Percentiles rank a stretch among this genome's conserved stretches.
These are phyloP conservation scores for Tetrahymena elliotti DNA, from an alignment of 73 alveolate species.

Conservation along the genomic window DNA sequence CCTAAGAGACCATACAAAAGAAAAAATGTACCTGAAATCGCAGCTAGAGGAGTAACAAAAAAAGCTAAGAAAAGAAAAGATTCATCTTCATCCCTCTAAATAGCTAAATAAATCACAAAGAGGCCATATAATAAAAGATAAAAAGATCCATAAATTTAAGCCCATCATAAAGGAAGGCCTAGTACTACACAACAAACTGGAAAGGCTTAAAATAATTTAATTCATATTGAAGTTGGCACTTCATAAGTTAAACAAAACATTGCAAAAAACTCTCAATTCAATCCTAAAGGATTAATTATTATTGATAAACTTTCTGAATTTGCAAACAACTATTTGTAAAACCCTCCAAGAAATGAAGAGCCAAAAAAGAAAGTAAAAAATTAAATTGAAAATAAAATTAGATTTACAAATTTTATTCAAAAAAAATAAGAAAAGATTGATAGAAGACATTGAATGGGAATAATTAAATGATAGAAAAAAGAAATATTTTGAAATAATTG, in stretches of 20 bases:
- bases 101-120: neutral
- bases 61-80: neutral
- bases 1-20: neutral
- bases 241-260: neutral
- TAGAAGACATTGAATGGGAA: neutral
- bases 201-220: neutral
- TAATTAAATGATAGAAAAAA: neutral
- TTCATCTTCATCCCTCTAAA: neutral
- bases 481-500: neutral
- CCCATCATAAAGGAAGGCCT: neutral
- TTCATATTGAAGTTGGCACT: neutral
- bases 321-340: neutral
- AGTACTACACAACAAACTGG: neutral
- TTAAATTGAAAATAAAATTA: neutral
- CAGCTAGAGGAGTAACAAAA: neutral
- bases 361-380: neutral
- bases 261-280: neutral
- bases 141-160: neutral
- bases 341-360: neutral
- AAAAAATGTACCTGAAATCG: neutral
- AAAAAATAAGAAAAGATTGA: neutral
- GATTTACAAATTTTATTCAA: neutral
- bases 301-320: neutral
- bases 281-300: neutral
- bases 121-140: neutral